Evolutionary conservation across 2,329 filamentous ascomycete species (phyloP).

Genomic region (Colletotrichum abscissum): DNA sequence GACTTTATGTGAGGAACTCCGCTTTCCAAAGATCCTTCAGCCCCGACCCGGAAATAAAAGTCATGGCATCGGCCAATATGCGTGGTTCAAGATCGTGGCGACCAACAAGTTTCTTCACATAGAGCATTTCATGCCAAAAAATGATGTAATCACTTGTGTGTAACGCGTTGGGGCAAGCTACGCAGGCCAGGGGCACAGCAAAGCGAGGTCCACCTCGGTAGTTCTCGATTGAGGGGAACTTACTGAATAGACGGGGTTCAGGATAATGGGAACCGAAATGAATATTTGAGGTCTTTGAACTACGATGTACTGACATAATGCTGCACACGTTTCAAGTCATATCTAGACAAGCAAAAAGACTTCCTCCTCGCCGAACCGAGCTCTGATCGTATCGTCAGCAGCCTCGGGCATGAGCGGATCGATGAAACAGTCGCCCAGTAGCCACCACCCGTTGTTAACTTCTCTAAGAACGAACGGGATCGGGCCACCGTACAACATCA

Average conservation of each 20-base stretch:
- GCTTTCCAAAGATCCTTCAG: not conserved
- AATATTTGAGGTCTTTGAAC: not conserved
- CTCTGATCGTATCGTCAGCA: not conserved
- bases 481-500: not conserved
- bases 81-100: not conserved
- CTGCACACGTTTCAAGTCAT: not conserved
- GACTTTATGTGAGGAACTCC: not conserved
- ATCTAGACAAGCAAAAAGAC: not conserved
- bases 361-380: not conserved
- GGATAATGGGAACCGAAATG: not conserved
- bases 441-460: not conserved
- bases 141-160: slow-evolving; percentile 18
- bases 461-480: slow-evolving; percentile 12
- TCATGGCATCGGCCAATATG: not conserved
- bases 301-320: not conserved
- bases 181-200: not conserved
- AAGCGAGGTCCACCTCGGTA: not conserved
- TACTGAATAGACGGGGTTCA: not conserved
- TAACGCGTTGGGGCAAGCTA: not conserved
- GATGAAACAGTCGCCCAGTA: slow-evolving; percentile 10
- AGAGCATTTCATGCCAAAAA: slow-evolving; percentile 5
- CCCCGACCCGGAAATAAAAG: not conserved
- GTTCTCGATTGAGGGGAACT: not conserved
- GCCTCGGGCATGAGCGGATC: slow-evolving; percentile 19
- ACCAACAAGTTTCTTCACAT: not conserved